Conservation (phyloP, 2,329 filamentous ascomycete species). For the Anisogramma anomala region DNA sequence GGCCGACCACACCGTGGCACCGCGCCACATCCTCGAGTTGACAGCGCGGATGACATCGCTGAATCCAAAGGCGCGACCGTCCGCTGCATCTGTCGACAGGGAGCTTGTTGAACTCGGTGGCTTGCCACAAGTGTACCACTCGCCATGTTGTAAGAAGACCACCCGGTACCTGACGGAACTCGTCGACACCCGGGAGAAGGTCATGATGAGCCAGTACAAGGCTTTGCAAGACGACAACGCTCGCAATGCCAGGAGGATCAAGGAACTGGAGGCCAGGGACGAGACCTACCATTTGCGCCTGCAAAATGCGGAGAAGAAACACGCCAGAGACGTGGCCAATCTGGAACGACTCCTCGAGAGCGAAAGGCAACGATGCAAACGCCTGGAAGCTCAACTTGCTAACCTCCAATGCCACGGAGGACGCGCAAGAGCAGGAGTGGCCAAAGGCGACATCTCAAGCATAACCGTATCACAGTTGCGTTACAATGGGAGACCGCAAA, state of each 20-base stretch:
- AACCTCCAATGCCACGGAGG: slow-evolving; percentile 21
- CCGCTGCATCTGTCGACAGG: slow-evolving; percentile 27
- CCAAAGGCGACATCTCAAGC: not conserved
- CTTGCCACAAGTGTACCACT: slow-evolving; percentile 36
- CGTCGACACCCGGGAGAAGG: slow-evolving; percentile 25
- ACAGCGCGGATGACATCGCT: slow-evolving; percentile 26
- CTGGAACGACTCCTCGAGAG: slow-evolving; percentile 24
- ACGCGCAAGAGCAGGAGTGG: slow-evolving; percentile 14
- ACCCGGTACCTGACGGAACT: slow-evolving; percentile 21
- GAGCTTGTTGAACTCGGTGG: slow-evolving; percentile 34
- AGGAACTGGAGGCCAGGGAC: slow-evolving; percentile 28
- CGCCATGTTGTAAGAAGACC: slow-evolving; percentile 32
- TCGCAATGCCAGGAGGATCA: slow-evolving; percentile 23
- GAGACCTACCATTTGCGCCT: slow-evolving; percentile 29
- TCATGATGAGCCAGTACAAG: slow-evolving; percentile 18
- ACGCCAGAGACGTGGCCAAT: slow-evolving; percentile 20
- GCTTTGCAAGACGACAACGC: slow-evolving; percentile 24
- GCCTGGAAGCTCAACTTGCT: slow-evolving; percentile 14
- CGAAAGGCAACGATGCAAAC: slow-evolving; percentile 23
- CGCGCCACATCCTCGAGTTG: slow-evolving; percentile 29
- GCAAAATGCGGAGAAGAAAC: slow-evolving; percentile 25
- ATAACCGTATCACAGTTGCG: not conserved
- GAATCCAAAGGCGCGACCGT: slow-evolving; percentile 23
- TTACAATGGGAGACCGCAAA: not conserved
- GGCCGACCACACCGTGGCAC: slow-evolving; percentile 28